Percentiles rank a stretch among this genome's conserved stretches.
Evolutionary conservation across 306 rosid genomes (phyloP).

Genomic region (Oemleria cerasiformis): DNA sequence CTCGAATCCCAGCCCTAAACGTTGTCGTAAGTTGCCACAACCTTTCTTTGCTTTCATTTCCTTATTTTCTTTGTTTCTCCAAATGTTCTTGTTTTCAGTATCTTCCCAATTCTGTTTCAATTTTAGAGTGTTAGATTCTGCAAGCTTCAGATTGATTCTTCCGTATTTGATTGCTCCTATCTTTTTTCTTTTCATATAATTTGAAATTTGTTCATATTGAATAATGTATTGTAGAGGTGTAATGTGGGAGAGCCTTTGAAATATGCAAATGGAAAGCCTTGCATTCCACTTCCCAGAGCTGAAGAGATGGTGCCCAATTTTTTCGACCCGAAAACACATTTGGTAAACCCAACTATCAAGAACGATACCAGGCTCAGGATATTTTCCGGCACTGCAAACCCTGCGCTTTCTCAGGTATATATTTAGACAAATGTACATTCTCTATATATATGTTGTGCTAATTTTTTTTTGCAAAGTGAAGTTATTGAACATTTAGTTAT

Average conservation of each 20-base stretch:
- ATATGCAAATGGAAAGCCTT: constrained; percentile 58
- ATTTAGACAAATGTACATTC: background rate
- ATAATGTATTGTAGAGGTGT: constrained; percentile 38
- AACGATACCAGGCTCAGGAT: constrained; percentile 66
- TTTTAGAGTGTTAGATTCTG: background rate
- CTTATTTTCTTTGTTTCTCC: background rate
- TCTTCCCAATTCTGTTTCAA: background rate
- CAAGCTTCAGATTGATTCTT: background rate
- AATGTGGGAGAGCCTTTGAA: constrained; percentile 40
- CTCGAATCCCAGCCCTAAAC: background rate
- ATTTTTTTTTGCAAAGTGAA: background rate
- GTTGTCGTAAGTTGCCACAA: constrained; percentile 21
- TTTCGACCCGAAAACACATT: constrained; percentile 29
- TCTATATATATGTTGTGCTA: background rate
- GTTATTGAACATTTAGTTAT: too few relatives aligned
- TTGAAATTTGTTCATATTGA: background rate
- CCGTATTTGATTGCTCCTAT: background rate
- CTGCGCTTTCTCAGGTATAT: constrained; percentile 61
- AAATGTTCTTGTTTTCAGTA: background rate
- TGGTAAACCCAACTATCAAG: constrained; percentile 37
- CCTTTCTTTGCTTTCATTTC: background rate
- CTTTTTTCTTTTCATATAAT: background rate
- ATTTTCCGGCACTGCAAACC: constrained; percentile 88
- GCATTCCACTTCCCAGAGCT: constrained; percentile 15
- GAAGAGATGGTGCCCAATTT: constrained; percentile 37